A percentile compares a stretch with the other conserved stretches of the same genome.
These are phyloP conservation scores for Citrullus amarus DNA, from an alignment of 306 rosid species.

Conservation along the genomic window DNA sequence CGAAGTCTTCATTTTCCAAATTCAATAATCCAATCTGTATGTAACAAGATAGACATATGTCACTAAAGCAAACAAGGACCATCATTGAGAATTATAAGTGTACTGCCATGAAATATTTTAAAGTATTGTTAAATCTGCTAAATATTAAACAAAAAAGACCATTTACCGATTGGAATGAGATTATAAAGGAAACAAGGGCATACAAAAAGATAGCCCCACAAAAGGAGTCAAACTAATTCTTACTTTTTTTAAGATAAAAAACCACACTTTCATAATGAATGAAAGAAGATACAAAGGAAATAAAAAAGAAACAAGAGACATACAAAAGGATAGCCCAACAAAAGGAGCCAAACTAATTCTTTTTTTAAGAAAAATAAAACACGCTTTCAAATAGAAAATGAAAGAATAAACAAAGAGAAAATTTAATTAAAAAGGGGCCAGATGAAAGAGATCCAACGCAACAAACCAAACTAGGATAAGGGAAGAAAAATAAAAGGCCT, in stretches of 20 bases:
- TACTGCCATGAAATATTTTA: background rate
- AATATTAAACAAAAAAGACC: background rate
- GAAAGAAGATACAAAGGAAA: background rate
- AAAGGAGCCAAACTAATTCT: background rate
- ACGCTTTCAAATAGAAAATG: background rate
- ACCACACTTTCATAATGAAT: background rate
- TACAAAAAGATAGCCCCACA: background rate
- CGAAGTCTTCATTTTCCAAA: conserved; percentile 76
- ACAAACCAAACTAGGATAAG: background rate
- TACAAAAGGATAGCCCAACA: background rate
- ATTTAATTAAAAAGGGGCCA: no score
- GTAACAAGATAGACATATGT: background rate
- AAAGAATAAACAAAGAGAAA: background rate
- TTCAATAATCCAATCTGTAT: conserved; percentile 76
- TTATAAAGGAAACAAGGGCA: background rate
- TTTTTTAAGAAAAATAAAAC: background rate
- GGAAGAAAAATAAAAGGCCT: background rate
- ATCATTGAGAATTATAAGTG: background rate
- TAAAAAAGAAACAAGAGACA: background rate
- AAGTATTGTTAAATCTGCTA: background rate
- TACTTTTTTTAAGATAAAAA: background rate
- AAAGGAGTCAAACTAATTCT: background rate
- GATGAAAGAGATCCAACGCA: background rate
- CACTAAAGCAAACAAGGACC: background rate
- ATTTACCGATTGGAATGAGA: background rate